Evolutionary conservation across 2,329 filamentous ascomycete genomes (phyloP).

Genomic region (Neonectria coccinea): DNA sequence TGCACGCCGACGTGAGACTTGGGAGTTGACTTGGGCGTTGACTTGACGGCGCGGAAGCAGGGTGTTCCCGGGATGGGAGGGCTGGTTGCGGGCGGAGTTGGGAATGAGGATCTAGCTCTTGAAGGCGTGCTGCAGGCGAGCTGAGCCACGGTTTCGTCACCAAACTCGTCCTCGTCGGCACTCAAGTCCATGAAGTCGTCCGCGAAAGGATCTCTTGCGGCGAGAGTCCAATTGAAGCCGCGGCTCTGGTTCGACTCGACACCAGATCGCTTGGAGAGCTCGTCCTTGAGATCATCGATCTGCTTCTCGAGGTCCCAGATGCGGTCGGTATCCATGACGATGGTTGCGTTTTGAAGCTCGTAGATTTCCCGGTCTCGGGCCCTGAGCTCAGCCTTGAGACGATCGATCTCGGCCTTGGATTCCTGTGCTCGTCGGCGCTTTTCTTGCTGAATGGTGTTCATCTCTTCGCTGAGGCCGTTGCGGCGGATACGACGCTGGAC

Average conservation of each 20-base stretch:
- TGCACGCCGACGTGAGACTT: conserved; percentile 55
- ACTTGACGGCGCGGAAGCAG: conserved; percentile 42
- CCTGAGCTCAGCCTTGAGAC: conserved; percentile 61
- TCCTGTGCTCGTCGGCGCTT: conserved; percentile 56
- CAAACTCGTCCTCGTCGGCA: conserved; percentile 57
- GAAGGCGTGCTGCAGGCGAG: conserved; percentile 65
- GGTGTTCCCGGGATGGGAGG: conserved; percentile 56
- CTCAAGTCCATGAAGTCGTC: conserved; percentile 57
- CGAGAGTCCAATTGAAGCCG: conserved; percentile 63
- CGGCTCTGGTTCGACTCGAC: conserved; percentile 41
- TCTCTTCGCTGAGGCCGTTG: conserved; percentile 68
- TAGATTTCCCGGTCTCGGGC: conserved; percentile 66
- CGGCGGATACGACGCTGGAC: conserved; percentile 68
- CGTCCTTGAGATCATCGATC: conserved; percentile 51
- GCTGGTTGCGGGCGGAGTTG: conserved; percentile 68
- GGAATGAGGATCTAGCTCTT: conserved; percentile 59
- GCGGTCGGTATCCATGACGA: conserved; percentile 60
- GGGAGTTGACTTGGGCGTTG: conserved; percentile 28
- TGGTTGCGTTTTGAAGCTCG: conserved; percentile 62
- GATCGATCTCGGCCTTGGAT: conserved; percentile 60
- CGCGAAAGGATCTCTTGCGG: conserved; percentile 60
- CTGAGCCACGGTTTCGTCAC: conserved; percentile 64
- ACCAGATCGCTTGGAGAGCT: conserved; percentile 46
- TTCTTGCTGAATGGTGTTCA: conserved; percentile 63
- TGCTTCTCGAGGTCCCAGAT: conserved; percentile 57